Conservation (phyloP, 345 rosid genomes). For the Zanthoxylum bungeanum region DNA sequence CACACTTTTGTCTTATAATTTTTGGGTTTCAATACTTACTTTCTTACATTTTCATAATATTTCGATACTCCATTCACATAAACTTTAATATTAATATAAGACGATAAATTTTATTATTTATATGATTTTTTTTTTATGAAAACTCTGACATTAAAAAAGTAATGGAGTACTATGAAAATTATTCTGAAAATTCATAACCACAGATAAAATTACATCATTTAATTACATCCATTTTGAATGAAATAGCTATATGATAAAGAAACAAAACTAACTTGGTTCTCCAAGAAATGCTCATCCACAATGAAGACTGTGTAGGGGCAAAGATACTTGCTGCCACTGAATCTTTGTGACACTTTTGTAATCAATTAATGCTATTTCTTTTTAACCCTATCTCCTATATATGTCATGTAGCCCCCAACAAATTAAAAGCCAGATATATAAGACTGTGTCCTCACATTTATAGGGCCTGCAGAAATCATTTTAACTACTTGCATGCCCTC, state of each 20-base stretch:
- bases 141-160: too few relatives aligned
- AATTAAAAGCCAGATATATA: conserved; percentile 13
- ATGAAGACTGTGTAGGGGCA: background rate
- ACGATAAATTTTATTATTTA: too few relatives aligned
- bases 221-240: background rate
- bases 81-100: too few relatives aligned
- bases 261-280: conserved; percentile 6
- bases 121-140: too few relatives aligned
- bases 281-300: conserved; percentile 25
- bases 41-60: too few relatives aligned
- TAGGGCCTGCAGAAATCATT: conserved; percentile 8
- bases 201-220: background rate
- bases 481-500: conserved; percentile 10
- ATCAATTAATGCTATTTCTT: too few relatives aligned
- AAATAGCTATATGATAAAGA: background rate
- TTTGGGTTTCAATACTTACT: too few relatives aligned
- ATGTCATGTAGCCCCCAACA: conserved; percentile 17
- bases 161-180: background rate
- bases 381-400: too few relatives aligned
- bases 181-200: background rate
- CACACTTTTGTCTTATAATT: too few relatives aligned
- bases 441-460: conserved; percentile 6
- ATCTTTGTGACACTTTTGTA: background rate
- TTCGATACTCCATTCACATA: too few relatives aligned
- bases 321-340: background rate